Base-by-base conservation (phyloP, 768 basidiomycete species). In the Sporobolomyces pararoseus region DNA sequence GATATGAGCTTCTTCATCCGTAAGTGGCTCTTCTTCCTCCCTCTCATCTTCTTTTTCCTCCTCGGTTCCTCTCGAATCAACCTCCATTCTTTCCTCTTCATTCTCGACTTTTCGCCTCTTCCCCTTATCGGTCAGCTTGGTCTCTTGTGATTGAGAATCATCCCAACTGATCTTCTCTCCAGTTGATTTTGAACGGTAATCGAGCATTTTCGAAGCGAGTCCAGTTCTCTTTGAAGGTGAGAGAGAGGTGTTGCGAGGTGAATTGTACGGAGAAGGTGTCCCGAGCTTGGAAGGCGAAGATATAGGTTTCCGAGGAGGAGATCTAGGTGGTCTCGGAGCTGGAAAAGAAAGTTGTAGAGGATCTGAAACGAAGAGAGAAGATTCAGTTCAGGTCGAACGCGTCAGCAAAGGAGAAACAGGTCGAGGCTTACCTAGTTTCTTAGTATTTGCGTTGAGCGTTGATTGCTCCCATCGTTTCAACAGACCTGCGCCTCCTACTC, bases 131-230 rank as follows among this genome's bases (percentile, higher is more conserved):
- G n/a, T n/a, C n/a, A n/a, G n/a, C n/a, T n/a, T n/a, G n/a, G 25
- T 23, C 5, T 39, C 57, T 5, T n/a, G 29, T 14, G 6, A 44
- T 14, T 69, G 68, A n/a, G 68, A 59, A 42, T 69, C 58, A 7
- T 70, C 68, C 68, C 68, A 70, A 2, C 29, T 51, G 1, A 70
- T n/a, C 7, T 23, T 25, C n/a, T 65, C 63, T 10, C 68, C 68
- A 7, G 14, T 10, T 21, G n/a, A 14, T 2, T 29, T 32, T 14
- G 44, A 29, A 1, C n/a, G 50, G 25, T 70, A 52, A 23, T 70
- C 52, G 42, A 70, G 63, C 68, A 70, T 70, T 7, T 34, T 58
- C 27, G 29, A 32, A 2, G 63, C 68, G 32, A 70, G 29, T 17
- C 53, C 35, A 7, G 17, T 13, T 19, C 29, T 14, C 34, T 44